Evolutionary conservation across 2,329 filamentous ascomycete genomes (phyloP).

Genomic region (Talaromyces pinophilus): DNA sequence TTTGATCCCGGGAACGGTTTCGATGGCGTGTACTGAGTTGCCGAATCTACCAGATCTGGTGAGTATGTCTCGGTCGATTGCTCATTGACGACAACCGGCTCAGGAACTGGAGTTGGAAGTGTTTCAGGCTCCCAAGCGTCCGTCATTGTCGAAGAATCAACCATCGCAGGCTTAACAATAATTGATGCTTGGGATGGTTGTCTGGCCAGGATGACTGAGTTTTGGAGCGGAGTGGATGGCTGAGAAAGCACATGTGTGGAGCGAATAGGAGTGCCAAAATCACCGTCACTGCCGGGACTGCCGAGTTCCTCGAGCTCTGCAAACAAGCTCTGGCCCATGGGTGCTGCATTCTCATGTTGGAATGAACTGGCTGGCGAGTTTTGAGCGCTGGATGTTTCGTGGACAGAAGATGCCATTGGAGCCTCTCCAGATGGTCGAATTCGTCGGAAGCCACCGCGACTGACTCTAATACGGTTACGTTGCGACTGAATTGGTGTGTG

Average conservation of each 20-base stretch:
- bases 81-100: not conserved
- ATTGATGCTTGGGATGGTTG: constrained; percentile 36
- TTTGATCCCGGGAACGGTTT: constrained; percentile 28
- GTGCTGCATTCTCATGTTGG: constrained; percentile 49
- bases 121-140: constrained; percentile 53
- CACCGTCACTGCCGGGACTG: constrained; percentile 70
- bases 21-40: constrained; percentile 47
- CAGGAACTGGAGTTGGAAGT: constrained; percentile 1
- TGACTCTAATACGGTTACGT: constrained; percentile 68
- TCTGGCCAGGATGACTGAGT: constrained; percentile 33
- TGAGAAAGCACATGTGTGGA: constrained; percentile 35
- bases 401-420: constrained; percentile 35
- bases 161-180: constrained; percentile 48
- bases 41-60: constrained; percentile 40
- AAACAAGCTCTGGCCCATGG: constrained; percentile 75
- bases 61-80: constrained; percentile 24
- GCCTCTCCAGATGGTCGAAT: constrained; percentile 54
- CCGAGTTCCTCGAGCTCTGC: constrained; percentile 84
- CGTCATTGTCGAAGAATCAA: constrained; percentile 64
- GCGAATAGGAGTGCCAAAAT: constrained; percentile 48
- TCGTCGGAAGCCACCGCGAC: constrained; percentile 61
- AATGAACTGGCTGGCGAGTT: constrained; percentile 58
- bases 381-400: constrained; percentile 42
- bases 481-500: constrained; percentile 66
- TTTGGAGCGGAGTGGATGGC: constrained; percentile 44